These are phyloP conservation scores for Cryphonectria parasitica DNA, from an alignment of 2,329 filamentous ascomycete species.

Conservation along the genomic window DNA sequence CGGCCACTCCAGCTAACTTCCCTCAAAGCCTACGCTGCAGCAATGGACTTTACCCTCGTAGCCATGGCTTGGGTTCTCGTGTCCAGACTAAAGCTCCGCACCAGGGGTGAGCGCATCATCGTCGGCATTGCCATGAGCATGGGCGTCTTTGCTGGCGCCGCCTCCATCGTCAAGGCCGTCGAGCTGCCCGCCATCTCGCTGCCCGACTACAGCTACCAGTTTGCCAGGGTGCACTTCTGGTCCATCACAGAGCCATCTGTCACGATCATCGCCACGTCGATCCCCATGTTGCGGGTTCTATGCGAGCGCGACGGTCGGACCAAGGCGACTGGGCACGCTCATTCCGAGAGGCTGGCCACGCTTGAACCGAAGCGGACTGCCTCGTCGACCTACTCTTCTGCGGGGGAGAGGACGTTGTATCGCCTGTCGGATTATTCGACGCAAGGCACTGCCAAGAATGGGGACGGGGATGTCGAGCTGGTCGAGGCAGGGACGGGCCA, in stretches of 20 bases:
- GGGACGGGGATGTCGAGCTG: not conserved
- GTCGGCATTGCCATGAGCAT: slow-evolving; percentile 9
- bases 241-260: slow-evolving; percentile 6
- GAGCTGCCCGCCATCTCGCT: not conserved
- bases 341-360: not conserved
- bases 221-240: slow-evolving; percentile 4
- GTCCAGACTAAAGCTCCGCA: not conserved
- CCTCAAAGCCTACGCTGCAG: slow-evolving; percentile 1
- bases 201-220: slow-evolving; percentile 1
- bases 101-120: slow-evolving; percentile 1
- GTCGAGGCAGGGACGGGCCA: no score
- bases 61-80: slow-evolving; percentile 58
- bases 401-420: not conserved
- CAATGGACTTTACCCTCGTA: slow-evolving; percentile 60
- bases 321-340: no score
- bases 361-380: not conserved
- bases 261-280: slow-evolving; percentile 11
- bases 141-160: slow-evolving; percentile 9
- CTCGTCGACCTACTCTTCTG: not conserved
- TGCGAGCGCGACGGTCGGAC: not conserved
- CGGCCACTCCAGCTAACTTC: not conserved
- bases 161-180: slow-evolving; percentile 8
- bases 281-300: slow-evolving; percentile 5
- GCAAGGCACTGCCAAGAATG: not conserved
- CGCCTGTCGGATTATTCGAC: not conserved